phyloP scores from a whole-genome alignment of 495 filamentous ascomycete species.

The Penicilliopsis zonata region DNA sequence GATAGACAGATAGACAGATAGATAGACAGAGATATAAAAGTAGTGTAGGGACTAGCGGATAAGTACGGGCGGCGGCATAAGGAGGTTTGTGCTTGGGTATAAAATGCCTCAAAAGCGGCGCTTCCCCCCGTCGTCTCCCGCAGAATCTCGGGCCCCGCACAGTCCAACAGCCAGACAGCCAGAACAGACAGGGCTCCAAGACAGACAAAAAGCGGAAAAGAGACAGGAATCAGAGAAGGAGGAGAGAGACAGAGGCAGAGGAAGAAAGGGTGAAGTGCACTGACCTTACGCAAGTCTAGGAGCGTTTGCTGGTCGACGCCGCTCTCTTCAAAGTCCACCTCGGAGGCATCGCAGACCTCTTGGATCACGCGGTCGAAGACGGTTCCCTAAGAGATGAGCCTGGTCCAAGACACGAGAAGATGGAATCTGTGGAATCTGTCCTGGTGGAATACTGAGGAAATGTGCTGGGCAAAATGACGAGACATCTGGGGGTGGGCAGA shows the following conservation, averaged over 20 bases:
- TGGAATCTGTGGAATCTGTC: too few species aligned
- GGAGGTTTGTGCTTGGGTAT: constrained; percentile 11
- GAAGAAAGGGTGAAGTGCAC: constrained; percentile 16
- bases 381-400: constrained; percentile 40
- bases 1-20: constrained; percentile 2
- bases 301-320: constrained; percentile 80
- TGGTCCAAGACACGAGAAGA: too few species aligned
- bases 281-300: constrained; percentile 73
- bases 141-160: constrained; percentile 6
- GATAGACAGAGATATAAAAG: constrained; percentile 2
- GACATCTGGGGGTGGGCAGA: too few species aligned
- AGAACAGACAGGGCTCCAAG: too few species aligned
- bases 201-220: constrained; percentile 5
- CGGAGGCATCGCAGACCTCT: constrained; percentile 76
- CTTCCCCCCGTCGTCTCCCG: constrained; percentile 26
- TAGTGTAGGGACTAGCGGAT: constrained; percentile 25
- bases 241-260: constrained; percentile 2
- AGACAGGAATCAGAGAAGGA: constrained; percentile 6
- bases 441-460: too few species aligned
- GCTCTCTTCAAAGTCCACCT: constrained; percentile 92
- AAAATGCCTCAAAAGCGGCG: constrained; percentile 30
- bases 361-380: constrained; percentile 87
- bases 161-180: too few species aligned
- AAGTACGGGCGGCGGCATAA: constrained; percentile 15
- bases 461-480: too few species aligned